Evolutionary conservation across 768 basidiomycete species (phyloP).

Genomic region (Crassisporium funariophilum): DNA sequence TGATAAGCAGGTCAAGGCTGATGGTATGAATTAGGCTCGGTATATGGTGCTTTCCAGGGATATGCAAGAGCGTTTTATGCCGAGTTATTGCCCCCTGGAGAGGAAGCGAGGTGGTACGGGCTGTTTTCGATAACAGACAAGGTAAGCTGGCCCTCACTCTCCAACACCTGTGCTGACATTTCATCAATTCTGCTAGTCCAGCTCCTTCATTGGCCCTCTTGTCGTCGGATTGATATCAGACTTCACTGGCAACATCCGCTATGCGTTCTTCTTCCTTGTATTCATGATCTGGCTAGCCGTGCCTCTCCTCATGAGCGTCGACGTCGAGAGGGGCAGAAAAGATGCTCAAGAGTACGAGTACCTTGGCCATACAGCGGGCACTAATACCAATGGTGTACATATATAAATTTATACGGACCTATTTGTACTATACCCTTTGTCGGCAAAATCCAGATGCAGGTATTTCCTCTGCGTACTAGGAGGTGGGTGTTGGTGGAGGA

Average conservation of each 20-base stretch:
- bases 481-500: too few species aligned
- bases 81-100: slow-evolving; percentile 81
- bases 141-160: slow-evolving; percentile 35
- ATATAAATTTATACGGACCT: slow-evolving; percentile 1
- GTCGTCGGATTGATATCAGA: slow-evolving; percentile 89
- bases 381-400: background rate
- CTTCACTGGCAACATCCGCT: slow-evolving; percentile 87
- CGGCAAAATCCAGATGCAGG: too few species aligned
- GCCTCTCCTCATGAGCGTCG: slow-evolving; percentile 71
- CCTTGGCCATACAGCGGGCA: too few species aligned
- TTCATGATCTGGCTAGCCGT: slow-evolving; percentile 80
- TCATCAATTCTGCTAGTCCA: slow-evolving; percentile 55
- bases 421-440: too few species aligned
- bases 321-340: slow-evolving; percentile 64
- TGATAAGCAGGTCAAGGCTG: background rate
- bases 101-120: slow-evolving; percentile 90
- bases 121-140: slow-evolving; percentile 92
- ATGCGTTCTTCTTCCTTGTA: slow-evolving; percentile 87
- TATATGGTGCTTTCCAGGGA: slow-evolving; percentile 90
- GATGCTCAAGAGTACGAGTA: slow-evolving; percentile 46
- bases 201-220: slow-evolving; percentile 89
- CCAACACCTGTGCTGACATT: slow-evolving; percentile 8
- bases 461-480: too few species aligned
- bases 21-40: slow-evolving; percentile 43
- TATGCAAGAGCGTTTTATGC: slow-evolving; percentile 88